Percentiles rank a stretch among this genome's conserved stretches.
phyloP scores from a whole-genome alignment of 202 grass and related monocot genomes.

The Setaria italica region DNA sequence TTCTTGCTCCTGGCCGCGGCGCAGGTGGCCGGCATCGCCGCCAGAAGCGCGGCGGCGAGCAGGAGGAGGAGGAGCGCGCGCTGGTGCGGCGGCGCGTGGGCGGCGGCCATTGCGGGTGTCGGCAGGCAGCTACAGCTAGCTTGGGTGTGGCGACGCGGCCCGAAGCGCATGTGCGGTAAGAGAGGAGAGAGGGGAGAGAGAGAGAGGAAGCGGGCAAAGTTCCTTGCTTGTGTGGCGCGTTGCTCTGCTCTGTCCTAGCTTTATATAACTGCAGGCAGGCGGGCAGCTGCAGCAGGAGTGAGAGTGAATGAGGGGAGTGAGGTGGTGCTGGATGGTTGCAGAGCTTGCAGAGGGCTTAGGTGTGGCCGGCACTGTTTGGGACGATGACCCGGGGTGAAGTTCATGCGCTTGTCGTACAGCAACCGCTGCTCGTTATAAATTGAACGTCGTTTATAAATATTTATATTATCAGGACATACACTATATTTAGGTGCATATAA shows the following conservation, averaged over 20 bases:
- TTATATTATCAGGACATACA: too few species aligned
- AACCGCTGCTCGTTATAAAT: not conserved
- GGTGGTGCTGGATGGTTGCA: conserved; percentile 22
- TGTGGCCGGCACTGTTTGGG: conserved; percentile 17
- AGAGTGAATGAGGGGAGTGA: not conserved
- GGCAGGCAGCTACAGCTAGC: not conserved
- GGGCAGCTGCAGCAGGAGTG: not conserved
- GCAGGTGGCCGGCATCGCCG: conserved; percentile 15
- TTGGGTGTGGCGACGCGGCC: conserved; percentile 1
- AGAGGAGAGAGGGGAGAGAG: not conserved
- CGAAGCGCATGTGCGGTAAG: conserved; percentile 36
- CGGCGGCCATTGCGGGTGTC: conserved; percentile 49
- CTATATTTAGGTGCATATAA: too few species aligned
- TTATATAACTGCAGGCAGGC: conserved; percentile 31
- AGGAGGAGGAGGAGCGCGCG: conserved; percentile 23
- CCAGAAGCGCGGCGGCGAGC: conserved; percentile 23
- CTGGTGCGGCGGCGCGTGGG: not conserved
- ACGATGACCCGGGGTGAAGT: not conserved
- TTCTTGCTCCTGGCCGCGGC: conserved; percentile 45
- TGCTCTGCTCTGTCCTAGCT: conserved; percentile 2
- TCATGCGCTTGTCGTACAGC: not conserved
- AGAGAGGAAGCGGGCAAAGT: not conserved
- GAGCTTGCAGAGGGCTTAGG: conserved; percentile 20
- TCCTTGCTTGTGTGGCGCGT: conserved; percentile 50
- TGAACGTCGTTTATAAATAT: too few species aligned